Base-by-base conservation (phyloP, 2,329 filamentous ascomycete genomes). In the Septoria petroselini region DNA sequence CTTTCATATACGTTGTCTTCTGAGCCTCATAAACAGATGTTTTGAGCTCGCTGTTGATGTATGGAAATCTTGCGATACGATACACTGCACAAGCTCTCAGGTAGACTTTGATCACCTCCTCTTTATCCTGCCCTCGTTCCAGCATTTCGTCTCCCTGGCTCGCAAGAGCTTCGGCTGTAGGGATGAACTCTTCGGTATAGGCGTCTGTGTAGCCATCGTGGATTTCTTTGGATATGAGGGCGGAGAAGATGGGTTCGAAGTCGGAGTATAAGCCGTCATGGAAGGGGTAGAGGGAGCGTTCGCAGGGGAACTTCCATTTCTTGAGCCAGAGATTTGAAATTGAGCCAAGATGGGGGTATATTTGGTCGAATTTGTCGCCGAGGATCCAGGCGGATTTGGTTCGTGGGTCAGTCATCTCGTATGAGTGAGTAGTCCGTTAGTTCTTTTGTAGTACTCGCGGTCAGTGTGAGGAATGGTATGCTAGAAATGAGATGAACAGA, bases 321-420 rank as follows among this genome's bases (percentile, higher is more conserved):
- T 64, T 66, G 43, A 60, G 58, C 68, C 68, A 69, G 25, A 86
- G 70, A 7, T 76, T 76, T 62, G 78, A 72, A 58, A 84, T 82
- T 18, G 77, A 78, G 27, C 75, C 71, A 58, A 83, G 79, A 62
- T 84, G 82, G 15, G 80, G 74, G 38, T 75, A 73, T 38, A 71
- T 64, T 25, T 72, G 69, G 48, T 74, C 64, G 58, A 77, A 74
- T 44, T 71, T 72, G 46, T 75, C 71, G 53, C 73, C 74, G 15
- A 76, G 67, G 25, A 68, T 66, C 67, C 67, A 69, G 41, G 56
- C 52, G 41, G 58, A 62, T 51, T 62, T 62, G 4, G 65, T 67
- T 5, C 64, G 65, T 40, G 65, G 64, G 50, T 67, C 63, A 2
- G 45, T 48, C 45, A 48, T 48, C 19, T n/a, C n/a, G n/a, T n/a